Percentiles rank a stretch among this genome's conserved stretches.
These are phyloP conservation scores for Themeda triandra DNA, from an alignment of 176 grass and related monocot species.

Conservation along the genomic window DNA sequence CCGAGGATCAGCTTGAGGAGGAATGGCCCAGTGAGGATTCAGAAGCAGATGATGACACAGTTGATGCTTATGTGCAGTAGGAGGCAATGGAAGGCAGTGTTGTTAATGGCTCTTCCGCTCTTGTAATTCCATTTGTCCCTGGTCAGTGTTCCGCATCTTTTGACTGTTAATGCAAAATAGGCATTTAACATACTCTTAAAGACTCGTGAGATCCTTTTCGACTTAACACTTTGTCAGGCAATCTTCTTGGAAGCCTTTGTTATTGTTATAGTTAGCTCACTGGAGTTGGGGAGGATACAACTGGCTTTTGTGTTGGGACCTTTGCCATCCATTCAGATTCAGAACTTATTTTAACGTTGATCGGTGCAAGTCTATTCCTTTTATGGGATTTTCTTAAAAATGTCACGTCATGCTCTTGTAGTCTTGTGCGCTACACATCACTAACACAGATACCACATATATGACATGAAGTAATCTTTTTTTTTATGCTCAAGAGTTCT, in stretches of 20 bases:
- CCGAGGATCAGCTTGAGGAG: neutral
- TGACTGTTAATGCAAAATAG: neutral
- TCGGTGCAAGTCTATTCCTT: neutral
- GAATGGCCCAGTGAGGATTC: neutral
- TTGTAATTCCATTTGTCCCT: neutral
- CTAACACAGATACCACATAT: neutral
- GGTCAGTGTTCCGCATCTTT: neutral
- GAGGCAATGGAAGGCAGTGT: neutral
- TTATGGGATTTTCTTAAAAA: neutral
- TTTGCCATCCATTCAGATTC: neutral
- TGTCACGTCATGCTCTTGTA: neutral
- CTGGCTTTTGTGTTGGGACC: neutral
- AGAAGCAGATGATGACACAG: conserved; percentile 4
- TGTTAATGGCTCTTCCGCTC: neutral
- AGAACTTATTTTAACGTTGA: conserved; percentile 4
- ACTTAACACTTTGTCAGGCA: conserved; percentile 11
- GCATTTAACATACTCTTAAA: neutral
- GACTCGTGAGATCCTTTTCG: neutral
- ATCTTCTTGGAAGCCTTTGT: neutral
- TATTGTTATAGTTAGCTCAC: conserved; percentile 17
- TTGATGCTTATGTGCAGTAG: neutral
- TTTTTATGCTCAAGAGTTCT: neutral
- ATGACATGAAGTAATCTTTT: neutral
- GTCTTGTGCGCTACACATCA: neutral
- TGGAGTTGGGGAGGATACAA: neutral